Evolutionary conservation across 345 rosid species (phyloP).

Genomic region (Pelargonium nanum): DNA sequence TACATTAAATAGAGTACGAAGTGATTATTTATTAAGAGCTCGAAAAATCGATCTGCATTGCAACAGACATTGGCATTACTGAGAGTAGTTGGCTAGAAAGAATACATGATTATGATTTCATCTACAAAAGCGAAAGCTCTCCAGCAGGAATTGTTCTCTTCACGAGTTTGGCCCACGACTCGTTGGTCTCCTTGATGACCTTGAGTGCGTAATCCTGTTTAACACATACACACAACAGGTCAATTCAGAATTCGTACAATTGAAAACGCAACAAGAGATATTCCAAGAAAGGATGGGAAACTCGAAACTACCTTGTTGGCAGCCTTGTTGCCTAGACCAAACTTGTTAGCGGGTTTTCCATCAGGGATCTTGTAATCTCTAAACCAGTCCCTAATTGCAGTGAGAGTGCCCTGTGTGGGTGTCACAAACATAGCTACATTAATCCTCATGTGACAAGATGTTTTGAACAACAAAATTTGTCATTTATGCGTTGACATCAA

Average conservation of each 20-base stretch:
- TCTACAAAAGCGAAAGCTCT: constrained; percentile 31
- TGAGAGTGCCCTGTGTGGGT: constrained; percentile 91
- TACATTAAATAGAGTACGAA: too few species aligned
- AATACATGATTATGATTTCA: neutral
- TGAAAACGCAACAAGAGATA: neutral
- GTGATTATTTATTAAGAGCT: neutral
- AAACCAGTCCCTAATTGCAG: constrained; percentile 88
- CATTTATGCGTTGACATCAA: neutral
- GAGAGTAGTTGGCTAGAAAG: neutral
- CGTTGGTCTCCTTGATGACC: constrained; percentile 39
- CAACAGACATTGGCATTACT: too few species aligned
- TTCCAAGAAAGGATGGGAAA: neutral
- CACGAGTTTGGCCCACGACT: constrained; percentile 41
- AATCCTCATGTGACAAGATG: too few species aligned
- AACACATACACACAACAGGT: neutral
- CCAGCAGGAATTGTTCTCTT: constrained; percentile 36
- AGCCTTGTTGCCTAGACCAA: constrained; percentile 89
- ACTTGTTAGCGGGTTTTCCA: constrained; percentile 94
- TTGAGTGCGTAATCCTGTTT: constrained; percentile 40
- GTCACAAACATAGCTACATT: constrained; percentile 8
- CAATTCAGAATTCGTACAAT: neutral
- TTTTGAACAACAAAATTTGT: neutral
- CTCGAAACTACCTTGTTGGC: constrained; percentile 56
- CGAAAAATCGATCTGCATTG: neutral
- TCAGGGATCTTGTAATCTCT: constrained; percentile 95